Base-by-base conservation (phyloP, 192 early-diverging fungal genomes). In the Entomortierella beljakovae region DNA sequence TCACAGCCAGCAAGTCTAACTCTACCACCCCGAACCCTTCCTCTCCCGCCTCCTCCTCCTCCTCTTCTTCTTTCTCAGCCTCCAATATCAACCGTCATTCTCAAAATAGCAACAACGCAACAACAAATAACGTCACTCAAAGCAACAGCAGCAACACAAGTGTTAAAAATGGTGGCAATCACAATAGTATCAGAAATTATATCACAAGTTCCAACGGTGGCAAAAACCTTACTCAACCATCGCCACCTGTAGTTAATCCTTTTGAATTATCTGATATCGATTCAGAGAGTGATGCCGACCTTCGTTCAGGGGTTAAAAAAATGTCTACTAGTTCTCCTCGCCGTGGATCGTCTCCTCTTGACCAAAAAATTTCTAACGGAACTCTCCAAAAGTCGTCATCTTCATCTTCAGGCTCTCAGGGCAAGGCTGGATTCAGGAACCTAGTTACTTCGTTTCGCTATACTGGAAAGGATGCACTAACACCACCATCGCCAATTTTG, bases 391-490 rank as follows among this genome's bases (percentile, higher is more conserved):
- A 53, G 18, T 33, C 9, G 6, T 6, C 9, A 31, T 26, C 53
- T 23, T 15, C 16, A 7, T 54, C 57, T 15, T 61, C 60, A 2
- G 48, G 60, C 13, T 40, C 50, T 35, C 51, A 66, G 23, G 20
- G 26, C 49, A 68, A 61, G 28, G 7, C 35, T 26, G 61, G 59
- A 1, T 79, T 79, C 67, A 70, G 64, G 32, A 55, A 64, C 18
- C 33, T 79, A n/a, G 57, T 70, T 18, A 49, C 48, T 0, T 52
- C 67, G 7, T 69, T 57, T 33, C 66, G 67, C 28, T 69, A 79
- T 40, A 70, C 67, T n/a, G 75, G 67, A 8, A 50, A 79, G 7
- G 67, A 33, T 7, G 67, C 73, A 9, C 22, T 49, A 5, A 38
- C 63, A 31, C 31, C 23, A 22, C 9, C 49, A 22, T 31, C 51